These are phyloP conservation scores for Symbiodinium natans DNA, from an alignment of 73 alveolate species.

Conservation along the genomic window DNA sequence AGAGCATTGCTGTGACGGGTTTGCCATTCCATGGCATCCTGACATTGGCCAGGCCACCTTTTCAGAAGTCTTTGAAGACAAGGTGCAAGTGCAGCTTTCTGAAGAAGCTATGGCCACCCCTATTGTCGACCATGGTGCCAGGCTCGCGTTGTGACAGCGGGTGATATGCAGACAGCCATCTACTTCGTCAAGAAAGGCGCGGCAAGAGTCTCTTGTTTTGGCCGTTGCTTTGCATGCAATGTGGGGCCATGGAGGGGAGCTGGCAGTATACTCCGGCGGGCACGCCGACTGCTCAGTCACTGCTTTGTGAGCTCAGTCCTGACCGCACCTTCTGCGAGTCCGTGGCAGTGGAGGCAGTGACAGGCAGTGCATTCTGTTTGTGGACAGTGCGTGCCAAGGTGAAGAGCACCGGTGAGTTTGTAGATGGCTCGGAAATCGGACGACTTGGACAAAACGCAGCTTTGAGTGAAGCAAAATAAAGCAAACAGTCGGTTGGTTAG, in stretches of 20 bases:
- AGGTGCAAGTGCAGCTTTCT: neutral
- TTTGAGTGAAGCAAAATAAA: neutral
- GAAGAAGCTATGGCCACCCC: neutral
- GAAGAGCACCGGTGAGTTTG: constrained; percentile 81
- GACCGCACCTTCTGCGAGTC: too few species aligned
- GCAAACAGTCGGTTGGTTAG: too few species aligned
- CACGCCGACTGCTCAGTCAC: neutral
- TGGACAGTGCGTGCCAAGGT: constrained; percentile 15
- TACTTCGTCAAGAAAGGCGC: constrained; percentile 88
- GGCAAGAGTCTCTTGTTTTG: too few species aligned
- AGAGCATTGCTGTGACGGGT: neutral
- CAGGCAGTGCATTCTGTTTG: too few species aligned
- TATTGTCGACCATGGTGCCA: neutral
- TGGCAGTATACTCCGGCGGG: constrained; percentile 63
- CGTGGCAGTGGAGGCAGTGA: too few species aligned
- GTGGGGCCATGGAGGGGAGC: constrained; percentile 20
- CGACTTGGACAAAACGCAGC: constrained; percentile 42
- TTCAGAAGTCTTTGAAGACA: constrained; percentile 73
- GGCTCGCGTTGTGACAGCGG: constrained; percentile 92
- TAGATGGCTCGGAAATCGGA: constrained; percentile 62
- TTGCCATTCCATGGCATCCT: neutral
- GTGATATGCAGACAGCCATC: constrained; percentile 64
- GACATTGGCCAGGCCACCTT: constrained; percentile 47
- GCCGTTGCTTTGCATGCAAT: neutral
- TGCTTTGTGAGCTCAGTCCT: neutral